Conservation (phyloP, 1,284 basidiomycete genomes). For the Irpex rosettiformis region DNA sequence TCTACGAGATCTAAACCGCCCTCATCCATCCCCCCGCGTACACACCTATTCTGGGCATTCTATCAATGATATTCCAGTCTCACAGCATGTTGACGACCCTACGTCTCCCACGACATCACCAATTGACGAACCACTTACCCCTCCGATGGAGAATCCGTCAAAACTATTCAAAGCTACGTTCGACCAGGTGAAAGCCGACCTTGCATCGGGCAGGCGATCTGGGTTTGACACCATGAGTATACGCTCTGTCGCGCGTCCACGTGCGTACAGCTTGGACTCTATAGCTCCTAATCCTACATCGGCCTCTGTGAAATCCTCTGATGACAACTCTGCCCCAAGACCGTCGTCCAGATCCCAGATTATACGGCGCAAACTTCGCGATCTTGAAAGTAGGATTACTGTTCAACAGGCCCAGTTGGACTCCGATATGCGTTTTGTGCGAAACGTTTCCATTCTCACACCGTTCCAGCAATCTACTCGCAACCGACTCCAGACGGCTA, state of each 20-base stretch:
- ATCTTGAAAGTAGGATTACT: constrained; percentile 59
- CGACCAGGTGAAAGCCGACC: constrained; percentile 80
- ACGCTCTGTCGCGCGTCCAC: constrained; percentile 23
- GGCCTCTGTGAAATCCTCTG: constrained; percentile 15
- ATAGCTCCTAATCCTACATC: constrained; percentile 18
- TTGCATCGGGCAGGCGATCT: constrained; percentile 49
- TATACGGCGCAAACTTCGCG: constrained; percentile 59
- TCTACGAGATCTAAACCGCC: constrained; percentile 50
- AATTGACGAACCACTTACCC: constrained; percentile 21
- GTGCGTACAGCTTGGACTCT: constrained; percentile 34
- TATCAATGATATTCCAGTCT: constrained; percentile 21
- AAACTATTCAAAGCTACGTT: constrained; percentile 79
- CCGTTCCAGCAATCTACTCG: constrained; percentile 85
- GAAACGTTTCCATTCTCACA: constrained; percentile 82
- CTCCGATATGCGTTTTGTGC: constrained; percentile 66
- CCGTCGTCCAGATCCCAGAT: constrained; percentile 54
- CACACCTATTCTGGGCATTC: constrained; percentile 41
- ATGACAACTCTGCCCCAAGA: constrained; percentile 21
- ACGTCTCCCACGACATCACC: constrained; percentile 20
- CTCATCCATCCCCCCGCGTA: constrained; percentile 31
- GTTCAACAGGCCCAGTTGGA: constrained; percentile 65
- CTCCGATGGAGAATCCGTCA: constrained; percentile 28
- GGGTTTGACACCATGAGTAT: constrained; percentile 23
- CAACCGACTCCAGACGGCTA: constrained; percentile 62
- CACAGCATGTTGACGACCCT: constrained; percentile 1